Percentiles rank a stretch among this genome's conserved stretches.
phyloP scores from a whole-genome alignment of 2,329 filamentous ascomycete genomes.

The Colletotrichum sp. region DNA sequence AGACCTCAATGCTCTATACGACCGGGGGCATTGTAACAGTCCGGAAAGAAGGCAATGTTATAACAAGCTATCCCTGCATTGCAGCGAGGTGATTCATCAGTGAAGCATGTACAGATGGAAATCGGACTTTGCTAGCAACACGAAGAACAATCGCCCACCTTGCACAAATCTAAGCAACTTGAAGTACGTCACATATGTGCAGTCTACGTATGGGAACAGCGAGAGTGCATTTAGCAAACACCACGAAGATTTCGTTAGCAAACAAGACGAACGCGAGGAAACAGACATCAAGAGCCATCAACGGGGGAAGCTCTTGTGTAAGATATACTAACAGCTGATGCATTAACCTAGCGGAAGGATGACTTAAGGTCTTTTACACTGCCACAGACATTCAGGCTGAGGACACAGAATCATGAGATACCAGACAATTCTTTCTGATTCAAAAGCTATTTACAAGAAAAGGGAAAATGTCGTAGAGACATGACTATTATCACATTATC shows the following conservation, averaged over 20 bases:
- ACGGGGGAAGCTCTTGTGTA: background rate
- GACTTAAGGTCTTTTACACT: too few species aligned
- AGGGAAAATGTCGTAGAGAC: background rate
- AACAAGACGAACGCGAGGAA: background rate
- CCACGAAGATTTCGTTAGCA: fast-evolving
- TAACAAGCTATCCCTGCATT: background rate
- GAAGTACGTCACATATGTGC: background rate
- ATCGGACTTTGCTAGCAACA: background rate
- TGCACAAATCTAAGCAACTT: background rate
- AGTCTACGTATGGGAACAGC: fast-evolving
- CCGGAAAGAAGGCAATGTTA: background rate
- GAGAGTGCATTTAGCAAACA: background rate
- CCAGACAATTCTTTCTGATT: background rate
- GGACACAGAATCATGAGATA: background rate
- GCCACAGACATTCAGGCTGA: too few species aligned
- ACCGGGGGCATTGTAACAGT: fast-evolving
- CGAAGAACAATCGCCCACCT: background rate
- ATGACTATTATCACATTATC: background rate
- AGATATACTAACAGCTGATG: background rate
- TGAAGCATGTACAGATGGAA: background rate
- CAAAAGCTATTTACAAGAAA: background rate
- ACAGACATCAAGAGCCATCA: background rate
- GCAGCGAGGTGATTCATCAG: background rate
- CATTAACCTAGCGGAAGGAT: background rate
- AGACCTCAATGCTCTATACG: background rate